Conservation (phyloP, 208 protist genomes). For the Giardia muris region DNA sequence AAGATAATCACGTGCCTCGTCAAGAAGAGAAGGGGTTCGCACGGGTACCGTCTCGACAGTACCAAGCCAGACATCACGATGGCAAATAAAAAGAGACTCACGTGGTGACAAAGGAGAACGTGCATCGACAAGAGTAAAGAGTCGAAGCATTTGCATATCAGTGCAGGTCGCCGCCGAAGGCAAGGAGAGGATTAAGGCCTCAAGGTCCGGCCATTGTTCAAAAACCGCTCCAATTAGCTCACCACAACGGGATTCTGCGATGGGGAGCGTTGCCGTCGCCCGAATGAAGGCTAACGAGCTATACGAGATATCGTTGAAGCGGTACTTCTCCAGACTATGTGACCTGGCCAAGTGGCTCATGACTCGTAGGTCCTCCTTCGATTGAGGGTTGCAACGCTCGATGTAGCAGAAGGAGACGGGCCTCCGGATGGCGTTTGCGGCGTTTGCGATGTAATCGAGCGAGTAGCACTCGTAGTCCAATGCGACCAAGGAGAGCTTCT, state of each 20-base stretch:
- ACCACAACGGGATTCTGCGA: neutral
- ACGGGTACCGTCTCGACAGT: neutral
- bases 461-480: neutral
- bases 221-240: neutral
- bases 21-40: neutral
- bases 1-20: neutral
- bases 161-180: neutral
- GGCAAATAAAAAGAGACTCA: slow-evolving; percentile 16
- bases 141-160: slow-evolving; percentile 12
- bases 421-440: neutral
- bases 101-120: neutral
- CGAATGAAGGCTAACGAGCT: neutral
- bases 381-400: neutral
- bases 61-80: neutral
- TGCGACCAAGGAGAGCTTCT: neutral
- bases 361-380: neutral
- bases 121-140: slow-evolving; percentile 22
- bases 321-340: slow-evolving; percentile 14
- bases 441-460: neutral
- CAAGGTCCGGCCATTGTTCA: slow-evolving; percentile 21
- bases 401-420: slow-evolving; percentile 16
- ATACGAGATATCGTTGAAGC: neutral
- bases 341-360: neutral
- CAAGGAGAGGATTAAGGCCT: neutral
- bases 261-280: neutral